Percentiles rank a stretch among this genome's conserved stretches.
Evolutionary conservation across 306 rosid species (phyloP).

Genomic region (Cercis canadensis): DNA sequence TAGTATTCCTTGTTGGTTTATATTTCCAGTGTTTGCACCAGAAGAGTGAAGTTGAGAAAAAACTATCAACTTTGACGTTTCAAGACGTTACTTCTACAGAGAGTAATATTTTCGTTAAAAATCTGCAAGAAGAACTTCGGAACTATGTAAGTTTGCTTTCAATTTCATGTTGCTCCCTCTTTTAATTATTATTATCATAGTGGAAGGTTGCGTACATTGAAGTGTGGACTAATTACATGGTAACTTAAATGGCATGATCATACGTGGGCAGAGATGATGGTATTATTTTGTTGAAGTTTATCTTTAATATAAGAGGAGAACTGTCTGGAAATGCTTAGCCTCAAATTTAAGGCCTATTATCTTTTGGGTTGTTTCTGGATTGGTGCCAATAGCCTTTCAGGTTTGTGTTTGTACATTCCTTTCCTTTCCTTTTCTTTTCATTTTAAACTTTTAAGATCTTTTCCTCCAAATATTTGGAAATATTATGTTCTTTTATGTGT

Average conservation of each 20-base stretch:
- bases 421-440: constrained; percentile 25
- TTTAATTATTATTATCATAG: constrained; percentile 26
- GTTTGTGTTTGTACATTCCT: constrained; percentile 1
- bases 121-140: constrained; percentile 86
- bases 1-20: constrained; percentile 28
- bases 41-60: constrained; percentile 82
- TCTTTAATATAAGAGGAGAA: constrained; percentile 8
- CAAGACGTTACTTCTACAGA: constrained; percentile 61
- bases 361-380: too few relatives aligned
- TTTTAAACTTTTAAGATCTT: constrained; percentile 7
- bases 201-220: constrained; percentile 33
- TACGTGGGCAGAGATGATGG: constrained; percentile 13
- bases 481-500: constrained; percentile 7
- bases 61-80: constrained; percentile 62
- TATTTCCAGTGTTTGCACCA: constrained; percentile 73
- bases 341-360: constrained; percentile 17
- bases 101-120: constrained; percentile 63
- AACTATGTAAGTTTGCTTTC: constrained; percentile 67
- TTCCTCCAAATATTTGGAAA: constrained; percentile 16
- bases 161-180: constrained; percentile 1
- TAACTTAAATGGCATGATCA: constrained; percentile 12
- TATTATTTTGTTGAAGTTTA: constrained; percentile 25
- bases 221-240: constrained; percentile 26
- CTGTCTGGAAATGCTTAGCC: constrained; percentile 10
- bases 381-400: background rate